Conservation (phyloP, 2,329 filamentous ascomycete genomes). For the Cytospora leucostoma region DNA sequence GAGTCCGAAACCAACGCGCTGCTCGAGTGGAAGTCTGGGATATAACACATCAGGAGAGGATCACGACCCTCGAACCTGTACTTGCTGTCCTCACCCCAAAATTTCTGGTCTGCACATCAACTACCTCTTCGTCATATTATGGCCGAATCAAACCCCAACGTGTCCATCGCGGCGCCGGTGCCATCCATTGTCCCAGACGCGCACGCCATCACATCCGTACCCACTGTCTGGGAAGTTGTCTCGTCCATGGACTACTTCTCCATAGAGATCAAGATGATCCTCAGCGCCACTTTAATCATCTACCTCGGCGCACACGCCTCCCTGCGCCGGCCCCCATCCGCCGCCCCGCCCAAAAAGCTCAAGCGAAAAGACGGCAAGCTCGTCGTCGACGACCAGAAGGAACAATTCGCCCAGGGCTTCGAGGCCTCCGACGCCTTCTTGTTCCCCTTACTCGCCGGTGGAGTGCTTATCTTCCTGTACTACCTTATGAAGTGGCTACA, state of each 20-base stretch:
- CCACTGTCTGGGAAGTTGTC: constrained; percentile 19
- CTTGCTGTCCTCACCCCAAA: background rate
- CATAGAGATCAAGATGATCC: constrained; percentile 51
- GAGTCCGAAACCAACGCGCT: background rate
- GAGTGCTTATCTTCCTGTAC: constrained; percentile 73
- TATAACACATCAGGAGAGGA: background rate
- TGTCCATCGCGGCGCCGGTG: constrained; percentile 2
- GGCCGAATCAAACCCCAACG: constrained; percentile 12
- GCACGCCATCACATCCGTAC: constrained; percentile 6
- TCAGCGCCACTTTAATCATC: constrained; percentile 78
- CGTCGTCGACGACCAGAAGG: constrained; percentile 51
- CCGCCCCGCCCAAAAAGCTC: constrained; percentile 57
- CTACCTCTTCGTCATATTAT: constrained; percentile 7
- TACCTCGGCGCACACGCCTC: constrained; percentile 85
- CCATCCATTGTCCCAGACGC: constrained; percentile 12
- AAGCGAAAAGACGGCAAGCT: constrained; percentile 37
- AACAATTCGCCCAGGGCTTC: constrained; percentile 61
- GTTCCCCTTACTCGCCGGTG: constrained; percentile 77
- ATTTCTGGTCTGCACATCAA: background rate
- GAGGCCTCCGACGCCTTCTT: constrained; percentile 78
- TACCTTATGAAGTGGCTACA: constrained; percentile 86
- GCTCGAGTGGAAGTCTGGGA: background rate
- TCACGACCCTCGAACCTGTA: background rate
- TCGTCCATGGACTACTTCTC: constrained; percentile 42
- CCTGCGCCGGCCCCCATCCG: constrained; percentile 79